phyloP scores from a whole-genome alignment of 2,329 filamentous ascomycete genomes.

The Annulohypoxylon truncatum region DNA sequence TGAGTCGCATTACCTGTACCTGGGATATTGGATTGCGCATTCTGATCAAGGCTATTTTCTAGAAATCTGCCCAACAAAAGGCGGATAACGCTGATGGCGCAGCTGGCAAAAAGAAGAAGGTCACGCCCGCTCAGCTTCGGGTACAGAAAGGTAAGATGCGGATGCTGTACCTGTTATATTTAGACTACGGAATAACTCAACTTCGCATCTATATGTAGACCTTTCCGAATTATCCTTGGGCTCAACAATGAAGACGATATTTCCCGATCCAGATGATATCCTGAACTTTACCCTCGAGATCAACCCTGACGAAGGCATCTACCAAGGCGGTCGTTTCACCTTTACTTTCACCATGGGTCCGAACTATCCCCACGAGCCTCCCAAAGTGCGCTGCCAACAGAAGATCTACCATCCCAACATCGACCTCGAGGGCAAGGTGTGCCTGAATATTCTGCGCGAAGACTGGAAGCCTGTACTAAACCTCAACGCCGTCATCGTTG shows the following conservation, averaged over 20 bases:
- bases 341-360: slow-evolving; percentile 94
- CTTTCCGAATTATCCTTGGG: slow-evolving; percentile 83
- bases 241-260: slow-evolving; percentile 82
- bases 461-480: slow-evolving; percentile 99
- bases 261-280: slow-evolving; percentile 86
- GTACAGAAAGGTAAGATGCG: slow-evolving; percentile 85
- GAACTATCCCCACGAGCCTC: slow-evolving; percentile 96
- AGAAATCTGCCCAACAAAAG: slow-evolving; percentile 98
- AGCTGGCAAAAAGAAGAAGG: slow-evolving; percentile 95
- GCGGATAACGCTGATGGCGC: slow-evolving; percentile 83
- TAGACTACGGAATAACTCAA: not conserved
- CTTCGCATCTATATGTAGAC: slow-evolving; percentile 64
- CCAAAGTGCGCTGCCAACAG: slow-evolving; percentile 95
- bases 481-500: slow-evolving; percentile 94
- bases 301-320: slow-evolving; percentile 86
- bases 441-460: slow-evolving; percentile 94
- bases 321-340: slow-evolving; percentile 86
- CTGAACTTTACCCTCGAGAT: slow-evolving; percentile 86
- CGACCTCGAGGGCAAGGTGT: slow-evolving; percentile 96
- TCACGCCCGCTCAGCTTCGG: slow-evolving; percentile 93
- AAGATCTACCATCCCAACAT: slow-evolving; percentile 99
- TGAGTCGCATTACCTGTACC: slow-evolving; percentile 55
- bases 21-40: not conserved
- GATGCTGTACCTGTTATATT: not conserved
- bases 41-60: slow-evolving; percentile 50